A percentile compares a stretch with the other conserved stretches of the same genome.
These are phyloP conservation scores for Cladophialophora exuberans DNA, from an alignment of 2,329 filamentous ascomycete genomes.

Conservation along the genomic window DNA sequence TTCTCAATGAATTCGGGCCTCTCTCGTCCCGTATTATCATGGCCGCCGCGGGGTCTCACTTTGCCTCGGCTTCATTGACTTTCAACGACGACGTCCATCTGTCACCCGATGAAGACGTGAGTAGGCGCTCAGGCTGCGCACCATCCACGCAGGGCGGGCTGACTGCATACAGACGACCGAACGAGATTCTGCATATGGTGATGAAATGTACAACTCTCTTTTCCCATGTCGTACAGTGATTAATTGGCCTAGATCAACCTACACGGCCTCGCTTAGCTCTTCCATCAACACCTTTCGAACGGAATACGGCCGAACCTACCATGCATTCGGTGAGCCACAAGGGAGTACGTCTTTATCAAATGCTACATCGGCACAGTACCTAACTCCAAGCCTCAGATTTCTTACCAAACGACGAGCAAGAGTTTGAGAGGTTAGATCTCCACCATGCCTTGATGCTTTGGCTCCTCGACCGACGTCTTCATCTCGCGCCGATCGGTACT, in stretches of 20 bases:
- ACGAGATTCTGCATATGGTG: neutral
- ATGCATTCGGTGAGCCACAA: neutral
- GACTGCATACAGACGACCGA: neutral
- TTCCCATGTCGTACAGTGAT: neutral
- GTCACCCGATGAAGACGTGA: neutral
- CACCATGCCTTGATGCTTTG: slow-evolving; percentile 36
- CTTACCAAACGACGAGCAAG: slow-evolving; percentile 39
- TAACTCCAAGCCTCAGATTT: too few relatives aligned
- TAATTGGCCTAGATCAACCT: neutral
- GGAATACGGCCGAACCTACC: neutral
- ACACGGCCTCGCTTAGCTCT: neutral
- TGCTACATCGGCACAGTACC: too few relatives aligned
- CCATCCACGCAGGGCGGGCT: neutral
- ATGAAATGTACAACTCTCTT: neutral
- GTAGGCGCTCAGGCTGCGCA: too few relatives aligned
- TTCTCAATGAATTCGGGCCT: too few relatives aligned
- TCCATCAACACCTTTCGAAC: neutral
- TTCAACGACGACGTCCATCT: too few relatives aligned
- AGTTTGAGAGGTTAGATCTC: slow-evolving; percentile 42
- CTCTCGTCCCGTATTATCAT: too few relatives aligned
- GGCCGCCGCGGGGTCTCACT: too few relatives aligned
- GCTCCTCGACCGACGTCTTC: slow-evolving; percentile 27
- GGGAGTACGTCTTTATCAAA: slow-evolving; percentile 19
- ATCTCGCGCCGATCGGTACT: slow-evolving; percentile 29
- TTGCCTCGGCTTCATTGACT: too few relatives aligned